phyloP scores from a whole-genome alignment of 2,329 filamentous ascomycete species.

The Ambrosiella cleistominuta region DNA sequence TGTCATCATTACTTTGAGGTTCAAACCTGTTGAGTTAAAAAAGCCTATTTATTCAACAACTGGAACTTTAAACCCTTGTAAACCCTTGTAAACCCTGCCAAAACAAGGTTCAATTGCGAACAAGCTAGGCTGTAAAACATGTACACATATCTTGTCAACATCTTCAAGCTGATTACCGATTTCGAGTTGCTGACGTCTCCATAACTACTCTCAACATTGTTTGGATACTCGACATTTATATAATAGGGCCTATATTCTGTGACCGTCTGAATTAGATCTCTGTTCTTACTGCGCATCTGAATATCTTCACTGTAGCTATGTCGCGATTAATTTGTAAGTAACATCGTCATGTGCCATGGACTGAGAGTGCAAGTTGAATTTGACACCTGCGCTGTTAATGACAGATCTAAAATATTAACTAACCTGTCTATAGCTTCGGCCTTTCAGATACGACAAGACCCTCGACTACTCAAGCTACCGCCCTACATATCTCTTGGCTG shows the following conservation, averaged over 20 bases:
- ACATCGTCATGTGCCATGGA: neutral
- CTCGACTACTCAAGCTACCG: conserved; percentile 64
- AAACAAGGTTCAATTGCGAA: too few relatives aligned
- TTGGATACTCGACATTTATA: neutral
- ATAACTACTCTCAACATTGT: neutral
- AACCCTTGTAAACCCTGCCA: too few relatives aligned
- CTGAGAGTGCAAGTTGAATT: neutral
- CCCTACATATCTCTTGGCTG: conserved; percentile 76
- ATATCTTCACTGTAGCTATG: conserved; percentile 1
- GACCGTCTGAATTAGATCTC: neutral
- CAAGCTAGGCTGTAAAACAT: too few relatives aligned
- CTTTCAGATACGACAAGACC: conserved; percentile 59
- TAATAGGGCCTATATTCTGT: neutral
- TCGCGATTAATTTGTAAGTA: conserved; percentile 12
- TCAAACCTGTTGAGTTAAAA: too few relatives aligned
- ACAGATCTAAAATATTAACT: too few relatives aligned
- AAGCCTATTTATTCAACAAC: too few relatives aligned
- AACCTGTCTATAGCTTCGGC: conserved; percentile 31
- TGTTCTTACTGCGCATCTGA: neutral
- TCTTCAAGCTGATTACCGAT: too few relatives aligned
- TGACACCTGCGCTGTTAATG: too few relatives aligned
- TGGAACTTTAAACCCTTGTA: too few relatives aligned
- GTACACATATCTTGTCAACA: too few relatives aligned
- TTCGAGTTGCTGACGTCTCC: too few relatives aligned
- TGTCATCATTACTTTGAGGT: too few relatives aligned